Evolutionary conservation across 2,329 filamentous ascomycete genomes (phyloP).

Genomic region (Aschersonia sp.): DNA sequence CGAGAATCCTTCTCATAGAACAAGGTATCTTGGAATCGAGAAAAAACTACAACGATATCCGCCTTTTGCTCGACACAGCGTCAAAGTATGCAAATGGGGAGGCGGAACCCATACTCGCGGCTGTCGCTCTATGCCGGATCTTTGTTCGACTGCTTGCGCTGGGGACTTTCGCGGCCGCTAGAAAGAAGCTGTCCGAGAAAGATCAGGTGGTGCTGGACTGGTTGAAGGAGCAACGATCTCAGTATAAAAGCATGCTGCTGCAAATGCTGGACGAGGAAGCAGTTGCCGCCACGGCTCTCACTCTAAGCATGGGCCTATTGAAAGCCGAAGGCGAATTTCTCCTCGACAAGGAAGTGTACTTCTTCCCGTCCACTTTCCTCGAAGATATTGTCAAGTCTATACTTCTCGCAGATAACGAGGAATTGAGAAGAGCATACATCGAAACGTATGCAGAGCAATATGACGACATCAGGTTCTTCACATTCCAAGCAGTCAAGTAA

Average conservation of each 20-base stretch:
- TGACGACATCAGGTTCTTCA: conserved; percentile 75
- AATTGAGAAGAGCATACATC: conserved; percentile 56
- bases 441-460: conserved; percentile 66
- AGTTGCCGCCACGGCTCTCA: conserved; percentile 57
- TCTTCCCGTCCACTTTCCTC: conserved; percentile 56
- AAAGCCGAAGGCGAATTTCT: conserved; percentile 61
- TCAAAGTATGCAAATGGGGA: conserved; percentile 33
- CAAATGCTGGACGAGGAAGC: conserved; percentile 46
- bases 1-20: conserved; percentile 62
- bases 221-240: conserved; percentile 60
- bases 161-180: conserved; percentile 53
- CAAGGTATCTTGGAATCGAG: conserved; percentile 70
- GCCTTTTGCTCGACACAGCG: conserved; percentile 45
- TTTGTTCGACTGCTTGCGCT: conserved; percentile 70
- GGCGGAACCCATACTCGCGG: conserved; percentile 48
- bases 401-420: conserved; percentile 40
- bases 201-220: conserved; percentile 62
- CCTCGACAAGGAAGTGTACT: conserved; percentile 45
- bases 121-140: conserved; percentile 71
- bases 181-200: conserved; percentile 48
- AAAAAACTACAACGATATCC: conserved; percentile 86
- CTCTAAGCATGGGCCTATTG: conserved; percentile 67
- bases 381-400: conserved; percentile 48
- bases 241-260: conserved; percentile 53
- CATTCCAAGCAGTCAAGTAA: conserved; percentile 60